Percentiles rank a stretch among this genome's conserved stretches.
Conservation (phyloP, 768 basidiomycete genomes). For the Amanita pseudoporphyria region DNA sequence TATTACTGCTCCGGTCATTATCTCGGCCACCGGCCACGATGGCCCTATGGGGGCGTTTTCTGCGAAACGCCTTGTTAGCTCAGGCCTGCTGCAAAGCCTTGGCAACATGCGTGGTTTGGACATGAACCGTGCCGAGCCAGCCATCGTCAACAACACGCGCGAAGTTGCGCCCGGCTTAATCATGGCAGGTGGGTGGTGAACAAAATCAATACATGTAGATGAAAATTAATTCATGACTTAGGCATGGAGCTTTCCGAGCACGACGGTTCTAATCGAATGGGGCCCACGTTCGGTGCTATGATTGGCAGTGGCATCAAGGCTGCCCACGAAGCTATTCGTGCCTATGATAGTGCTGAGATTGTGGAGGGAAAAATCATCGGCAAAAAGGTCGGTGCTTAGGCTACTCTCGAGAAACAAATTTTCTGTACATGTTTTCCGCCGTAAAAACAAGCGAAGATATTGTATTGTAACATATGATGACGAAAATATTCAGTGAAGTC, state of each 20-base stretch:
- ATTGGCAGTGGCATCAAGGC: conserved; percentile 69
- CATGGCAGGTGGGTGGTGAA: conserved; percentile 46
- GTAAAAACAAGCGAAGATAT: not conserved
- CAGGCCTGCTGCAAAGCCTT: conserved; percentile 62
- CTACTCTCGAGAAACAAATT: not conserved
- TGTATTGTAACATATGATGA: no score
- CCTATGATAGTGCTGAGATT: conserved; percentile 39
- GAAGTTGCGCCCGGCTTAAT: conserved; percentile 70
- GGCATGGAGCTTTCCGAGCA: conserved; percentile 82
- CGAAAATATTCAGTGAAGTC: no score
- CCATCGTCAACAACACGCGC: conserved; percentile 69
- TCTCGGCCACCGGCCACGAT: conserved; percentile 70
- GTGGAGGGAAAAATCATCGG: conserved; percentile 48
- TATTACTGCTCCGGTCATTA: conserved; percentile 68
- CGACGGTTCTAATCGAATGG: conserved; percentile 72
- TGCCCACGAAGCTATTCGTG: conserved; percentile 50
- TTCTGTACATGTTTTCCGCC: not conserved
- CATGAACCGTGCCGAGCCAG: conserved; percentile 76
- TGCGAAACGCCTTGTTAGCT: conserved; percentile 69
- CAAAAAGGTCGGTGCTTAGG: conserved; percentile 11
- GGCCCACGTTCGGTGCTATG: conserved; percentile 76
- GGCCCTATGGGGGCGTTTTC: conserved; percentile 77
- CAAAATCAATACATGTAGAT: not conserved
- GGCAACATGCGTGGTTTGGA: conserved; percentile 76
- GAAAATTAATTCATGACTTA: conserved; percentile 14